Evolutionary conservation across 1,284 basidiomycete species (phyloP).

Genomic region (Sporisorium scitamineum): DNA sequence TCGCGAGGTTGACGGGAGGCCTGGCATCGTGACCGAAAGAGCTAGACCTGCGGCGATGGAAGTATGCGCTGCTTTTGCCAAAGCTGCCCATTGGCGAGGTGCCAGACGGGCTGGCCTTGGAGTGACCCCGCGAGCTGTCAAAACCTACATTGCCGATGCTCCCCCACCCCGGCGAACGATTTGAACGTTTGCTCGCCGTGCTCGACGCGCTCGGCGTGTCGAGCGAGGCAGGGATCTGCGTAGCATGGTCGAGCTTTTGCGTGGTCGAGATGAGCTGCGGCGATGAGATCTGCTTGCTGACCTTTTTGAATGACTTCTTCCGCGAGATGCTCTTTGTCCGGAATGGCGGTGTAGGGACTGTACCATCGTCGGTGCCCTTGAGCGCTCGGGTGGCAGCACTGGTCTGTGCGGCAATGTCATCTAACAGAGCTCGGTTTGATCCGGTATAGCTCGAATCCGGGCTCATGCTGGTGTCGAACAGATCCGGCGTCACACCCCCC

Average conservation of each 20-base stretch:
- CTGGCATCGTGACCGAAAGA: slow-evolving; percentile 56
- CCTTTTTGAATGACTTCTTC: slow-evolving; percentile 52
- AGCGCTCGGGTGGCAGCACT: slow-evolving; percentile 58
- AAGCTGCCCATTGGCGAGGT: slow-evolving; percentile 21
- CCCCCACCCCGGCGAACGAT: slow-evolving; percentile 33
- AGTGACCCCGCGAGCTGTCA: slow-evolving; percentile 17
- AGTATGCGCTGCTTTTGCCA: slow-evolving; percentile 24
- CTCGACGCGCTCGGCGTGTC: slow-evolving; percentile 14
- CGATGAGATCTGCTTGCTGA: slow-evolving; percentile 57
- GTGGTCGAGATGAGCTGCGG: slow-evolving; percentile 62
- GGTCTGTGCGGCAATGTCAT: slow-evolving; percentile 62
- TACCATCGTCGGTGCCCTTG: slow-evolving; percentile 51
- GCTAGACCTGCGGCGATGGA: slow-evolving; percentile 52
- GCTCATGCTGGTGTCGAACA: slow-evolving; percentile 9
- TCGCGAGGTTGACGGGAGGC: slow-evolving; percentile 16
- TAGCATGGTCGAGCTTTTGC: slow-evolving; percentile 54
- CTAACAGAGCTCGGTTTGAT: slow-evolving; percentile 35
- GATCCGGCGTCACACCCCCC: slow-evolving; percentile 12
- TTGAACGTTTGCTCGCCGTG: slow-evolving; percentile 8
- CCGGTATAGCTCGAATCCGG: slow-evolving; percentile 7
- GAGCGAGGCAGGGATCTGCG: slow-evolving; percentile 18
- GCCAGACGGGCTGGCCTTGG: slow-evolving; percentile 18
- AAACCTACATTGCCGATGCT: slow-evolving; percentile 18
- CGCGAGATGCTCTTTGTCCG: slow-evolving; percentile 55
- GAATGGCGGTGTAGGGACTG: slow-evolving; percentile 30